Conservation (phyloP, 495 filamentous ascomycete species). For the Aspergillus affinis region DNA sequence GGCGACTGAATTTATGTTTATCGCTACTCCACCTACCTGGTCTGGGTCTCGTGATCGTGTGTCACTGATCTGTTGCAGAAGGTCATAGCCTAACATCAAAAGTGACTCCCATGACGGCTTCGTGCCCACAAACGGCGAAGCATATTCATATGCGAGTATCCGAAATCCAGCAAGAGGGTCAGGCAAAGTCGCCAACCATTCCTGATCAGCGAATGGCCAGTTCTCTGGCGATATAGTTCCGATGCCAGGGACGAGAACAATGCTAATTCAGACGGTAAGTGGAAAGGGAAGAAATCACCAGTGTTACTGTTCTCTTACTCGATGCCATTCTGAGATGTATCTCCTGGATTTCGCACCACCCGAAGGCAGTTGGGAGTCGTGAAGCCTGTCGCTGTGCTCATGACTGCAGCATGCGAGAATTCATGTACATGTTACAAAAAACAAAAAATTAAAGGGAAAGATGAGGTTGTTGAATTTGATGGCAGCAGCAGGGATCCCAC, state of each 20-base stretch:
- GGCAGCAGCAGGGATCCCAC: too few relatives aligned
- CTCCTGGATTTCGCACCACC: conserved; percentile 10
- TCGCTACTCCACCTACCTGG: background rate
- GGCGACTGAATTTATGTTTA: background rate
- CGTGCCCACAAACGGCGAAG: conserved; percentile 9
- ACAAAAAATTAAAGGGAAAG: too few relatives aligned
- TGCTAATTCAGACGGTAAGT: background rate
- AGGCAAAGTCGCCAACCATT: conserved; percentile 16
- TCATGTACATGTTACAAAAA: too few relatives aligned
- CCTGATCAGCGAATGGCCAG: conserved; percentile 15
- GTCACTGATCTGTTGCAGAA: conserved; percentile 11
- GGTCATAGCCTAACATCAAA: conserved; percentile 18
- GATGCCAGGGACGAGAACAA: conserved; percentile 15
- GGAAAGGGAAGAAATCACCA: background rate
- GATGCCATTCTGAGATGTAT: conserved; percentile 11
- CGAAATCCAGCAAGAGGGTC: conserved; percentile 10
- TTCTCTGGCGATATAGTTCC: conserved; percentile 13
- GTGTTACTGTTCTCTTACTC: conserved; percentile 13
- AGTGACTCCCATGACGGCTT: conserved; percentile 19
- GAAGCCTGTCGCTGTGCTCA: background rate
- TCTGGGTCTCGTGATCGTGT: conserved; percentile 9
- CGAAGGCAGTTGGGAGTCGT: conserved; percentile 11
- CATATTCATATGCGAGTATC: conserved; percentile 20
- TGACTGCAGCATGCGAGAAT: too few relatives aligned
- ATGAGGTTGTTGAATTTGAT: too few relatives aligned